Conservation (phyloP, 495 filamentous ascomycete genomes). For the Xylaria scruposa region DNA sequence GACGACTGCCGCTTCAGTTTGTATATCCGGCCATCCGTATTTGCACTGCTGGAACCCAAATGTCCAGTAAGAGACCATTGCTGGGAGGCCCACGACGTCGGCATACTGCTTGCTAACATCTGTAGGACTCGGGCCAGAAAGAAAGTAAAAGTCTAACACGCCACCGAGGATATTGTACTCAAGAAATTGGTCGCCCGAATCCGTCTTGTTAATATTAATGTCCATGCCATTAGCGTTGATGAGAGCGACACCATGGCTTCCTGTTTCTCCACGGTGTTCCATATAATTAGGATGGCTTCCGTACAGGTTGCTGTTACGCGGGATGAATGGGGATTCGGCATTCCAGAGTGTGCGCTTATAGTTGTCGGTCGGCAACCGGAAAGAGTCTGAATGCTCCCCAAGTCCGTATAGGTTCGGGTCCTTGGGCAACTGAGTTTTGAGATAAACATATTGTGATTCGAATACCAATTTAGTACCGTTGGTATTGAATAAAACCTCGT, state of each 20-base stretch:
- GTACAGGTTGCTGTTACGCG: conserved; percentile 69
- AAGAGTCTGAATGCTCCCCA: conserved; percentile 77
- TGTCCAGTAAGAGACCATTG: conserved; percentile 88
- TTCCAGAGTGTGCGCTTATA: conserved; percentile 83
- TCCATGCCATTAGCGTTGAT: conserved; percentile 87
- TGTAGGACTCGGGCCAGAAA: conserved; percentile 73
- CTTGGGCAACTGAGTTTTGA: conserved; percentile 71
- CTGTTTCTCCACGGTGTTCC: conserved; percentile 68
- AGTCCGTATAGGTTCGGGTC: conserved; percentile 79
- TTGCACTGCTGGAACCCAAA: conserved; percentile 85
- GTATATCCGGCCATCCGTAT: conserved; percentile 79
- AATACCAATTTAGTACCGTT: conserved; percentile 72
- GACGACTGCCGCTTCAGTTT: conserved; percentile 71
- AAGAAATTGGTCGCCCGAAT: conserved; percentile 70
- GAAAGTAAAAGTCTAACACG: conserved; percentile 82
- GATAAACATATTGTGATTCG: conserved; percentile 75
- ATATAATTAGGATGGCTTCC: conserved; percentile 84
- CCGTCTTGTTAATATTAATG: conserved; percentile 73
- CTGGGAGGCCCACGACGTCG: conserved; percentile 69
- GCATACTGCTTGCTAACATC: conserved; percentile 78
- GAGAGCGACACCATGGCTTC: conserved; percentile 83
- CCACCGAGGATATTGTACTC: conserved; percentile 86
- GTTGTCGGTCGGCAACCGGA: conserved; percentile 71
- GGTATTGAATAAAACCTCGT: conserved; percentile 78
- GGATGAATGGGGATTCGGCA: conserved; percentile 68